Evolutionary conservation across 179 eudicot species (phyloP), one percentile per base, ranked within the genome.

Genomic region (Actinidia polygama): DNA sequence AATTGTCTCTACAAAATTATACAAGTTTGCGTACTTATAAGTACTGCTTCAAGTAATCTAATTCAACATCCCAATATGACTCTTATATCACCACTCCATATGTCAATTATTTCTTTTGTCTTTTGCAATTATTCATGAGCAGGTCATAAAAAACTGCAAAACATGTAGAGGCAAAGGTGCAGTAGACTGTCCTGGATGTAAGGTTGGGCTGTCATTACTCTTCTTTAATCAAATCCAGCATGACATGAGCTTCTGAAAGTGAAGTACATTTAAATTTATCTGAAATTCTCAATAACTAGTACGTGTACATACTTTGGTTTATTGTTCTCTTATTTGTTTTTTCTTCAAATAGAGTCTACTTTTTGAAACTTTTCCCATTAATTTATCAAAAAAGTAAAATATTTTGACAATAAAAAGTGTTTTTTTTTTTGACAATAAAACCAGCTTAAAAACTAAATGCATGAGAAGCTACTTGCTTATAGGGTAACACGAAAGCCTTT

Each of bases 101-200:
- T 40, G 7, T 44, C 3, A 2, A 7, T n/a, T n/a, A n/a, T n/a
- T n/a, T n/a, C n/a, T n/a, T n/a, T n/a, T n/a, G 18, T 57, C 64
- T 6, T 66, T 7, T 58, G 3, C 24, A 49, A 36, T 23, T 66
- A 24, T 55, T 9, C 46, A 0, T 49, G 10, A 79, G 87, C 74
- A 92, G 96, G 75, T 89, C 30, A 58, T 82, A 4, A 94, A 89
- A 55, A 90, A 78, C 71, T 94, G 98, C 84, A 82, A 91, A 85
- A 89, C 83, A 26, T 95, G 98, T 86, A 63, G 80, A 78, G 98
- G 92, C 24, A 87, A 92, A 87, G 94, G 98, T 68, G 96, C 95
- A 62, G 83, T 95, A 80, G 98, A 95, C 49, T 95, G 98, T 81
- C 83, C 94, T 15, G 98, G 98, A 73, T 95, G 98, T 84, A 94